These are phyloP conservation scores for Globisporangium recalcitrans DNA, from an alignment of 352 stramenopile genomes.

Conservation along the genomic window DNA sequence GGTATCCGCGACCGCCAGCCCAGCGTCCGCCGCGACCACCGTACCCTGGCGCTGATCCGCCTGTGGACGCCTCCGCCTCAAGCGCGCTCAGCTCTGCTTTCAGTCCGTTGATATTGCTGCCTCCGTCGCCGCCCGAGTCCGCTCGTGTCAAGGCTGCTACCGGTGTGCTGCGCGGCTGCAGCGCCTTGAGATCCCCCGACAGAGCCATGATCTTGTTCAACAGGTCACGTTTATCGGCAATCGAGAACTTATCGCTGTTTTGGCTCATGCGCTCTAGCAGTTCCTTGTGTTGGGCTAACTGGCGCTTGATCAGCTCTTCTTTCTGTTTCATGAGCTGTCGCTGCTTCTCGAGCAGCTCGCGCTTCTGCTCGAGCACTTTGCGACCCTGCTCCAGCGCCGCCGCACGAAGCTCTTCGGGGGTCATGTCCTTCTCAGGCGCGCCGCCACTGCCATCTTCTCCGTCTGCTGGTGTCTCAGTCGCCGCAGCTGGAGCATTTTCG, in stretches of 20 bases:
- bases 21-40: constrained; percentile 33
- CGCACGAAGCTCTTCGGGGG: constrained; percentile 60
- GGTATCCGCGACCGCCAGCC: constrained; percentile 36
- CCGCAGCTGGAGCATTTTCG: neutral
- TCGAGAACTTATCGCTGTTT: constrained; percentile 64
- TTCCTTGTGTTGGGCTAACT: constrained; percentile 78
- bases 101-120: constrained; percentile 41
- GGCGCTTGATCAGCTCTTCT: constrained; percentile 72
- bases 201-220: constrained; percentile 82
- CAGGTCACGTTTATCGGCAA: constrained; percentile 67
- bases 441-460: constrained; percentile 17
- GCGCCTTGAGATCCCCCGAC: constrained; percentile 59
- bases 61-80: constrained; percentile 44
- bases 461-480: neutral
- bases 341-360: constrained; percentile 83
- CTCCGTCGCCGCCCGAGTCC: constrained; percentile 10
- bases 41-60: constrained; percentile 3
- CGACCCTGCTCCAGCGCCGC: constrained; percentile 75
- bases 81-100: constrained; percentile 66
- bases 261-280: constrained; percentile 76
- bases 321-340: constrained; percentile 80
- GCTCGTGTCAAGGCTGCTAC: constrained; percentile 4
- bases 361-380: constrained; percentile 81
- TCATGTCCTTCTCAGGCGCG: constrained; percentile 54
- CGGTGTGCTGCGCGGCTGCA: constrained; percentile 27